Conservation (phyloP, 148 eudicot species). For the Nepenthes mirabilis region DNA sequence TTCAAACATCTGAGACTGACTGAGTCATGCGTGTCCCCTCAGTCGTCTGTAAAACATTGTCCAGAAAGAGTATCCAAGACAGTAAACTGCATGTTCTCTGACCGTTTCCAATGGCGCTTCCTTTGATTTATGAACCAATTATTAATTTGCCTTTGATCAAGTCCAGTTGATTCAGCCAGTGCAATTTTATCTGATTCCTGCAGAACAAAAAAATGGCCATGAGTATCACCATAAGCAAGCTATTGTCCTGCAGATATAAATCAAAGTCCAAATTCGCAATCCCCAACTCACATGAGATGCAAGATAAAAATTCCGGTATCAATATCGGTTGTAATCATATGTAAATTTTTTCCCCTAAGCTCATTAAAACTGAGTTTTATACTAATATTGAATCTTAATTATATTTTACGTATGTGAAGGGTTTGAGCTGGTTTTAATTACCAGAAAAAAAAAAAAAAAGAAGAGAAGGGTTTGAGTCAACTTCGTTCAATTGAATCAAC, state of each 20-base stretch:
- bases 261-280: neutral
- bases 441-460: too few relatives aligned
- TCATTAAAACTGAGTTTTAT: too few relatives aligned
- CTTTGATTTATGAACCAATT: slow-evolving; percentile 95
- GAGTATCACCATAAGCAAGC: neutral
- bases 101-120: slow-evolving; percentile 93
- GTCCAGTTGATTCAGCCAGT: slow-evolving; percentile 68
- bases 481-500: too few relatives aligned
- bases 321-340: too few relatives aligned
- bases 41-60: slow-evolving; percentile 40
- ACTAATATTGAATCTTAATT: too few relatives aligned
- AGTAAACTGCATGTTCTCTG: slow-evolving; percentile 75
- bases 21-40: neutral
- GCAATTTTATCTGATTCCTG: slow-evolving; percentile 86
- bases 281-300: neutral
- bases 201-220: neutral
- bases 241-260: too few relatives aligned
- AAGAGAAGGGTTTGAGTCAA: too few relatives aligned
- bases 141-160: slow-evolving; percentile 94
- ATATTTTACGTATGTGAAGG: too few relatives aligned
- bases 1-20: too few relatives aligned
- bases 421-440: too few relatives aligned
- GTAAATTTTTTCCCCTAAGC: too few relatives aligned
- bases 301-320: too few relatives aligned
- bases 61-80: slow-evolving; percentile 55